Base-by-base conservation (phyloP, 345 rosid species). In the Viola odorata region DNA sequence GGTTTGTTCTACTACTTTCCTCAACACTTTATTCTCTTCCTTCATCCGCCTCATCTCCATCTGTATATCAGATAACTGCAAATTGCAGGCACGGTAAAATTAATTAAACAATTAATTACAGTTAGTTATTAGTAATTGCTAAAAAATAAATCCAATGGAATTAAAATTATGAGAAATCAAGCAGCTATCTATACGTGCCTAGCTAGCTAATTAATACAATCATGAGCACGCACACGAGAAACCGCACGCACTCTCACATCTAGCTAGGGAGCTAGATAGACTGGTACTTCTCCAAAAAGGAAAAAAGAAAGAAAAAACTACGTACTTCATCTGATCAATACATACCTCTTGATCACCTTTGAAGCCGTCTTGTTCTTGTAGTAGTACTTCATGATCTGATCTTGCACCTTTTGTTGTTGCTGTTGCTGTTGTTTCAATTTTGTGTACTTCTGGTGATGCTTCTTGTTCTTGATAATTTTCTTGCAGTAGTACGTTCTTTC, bases 21-120 rank as follows among this genome's bases (percentile, higher is more conserved):
- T 83, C 72, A 86, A 68, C 61, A 63, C 63, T 49, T 75, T 32
- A 66, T 86, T 86, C 67, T 86, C 89, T 70, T 83, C 89, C 52
- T 78, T 83, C 77, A 83, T 78, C 6, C 79, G 69, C 42, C 57
- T 72, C 78, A 86, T 84, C 76, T 86, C 84, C 77, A 38, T 67
- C 23, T 77, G 77, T 48, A 86, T 50, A 62, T 52, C 78, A 50
- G 61, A 69, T 62, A 86, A 45, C 88, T 83, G 32, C 4, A 48
- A 32, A 62, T 37, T 42, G 11, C 11, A 42, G 8, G 11, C 45
- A 41, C 9, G 9, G 5, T 5, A 5, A 41, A 9, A 45, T 45
- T 8, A 10, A 45, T n/a, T n/a, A n/a, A n/a, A n/a, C n/a, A n/a
- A n/a, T n/a, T n/a, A n/a, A n/a, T n/a, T n/a, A n/a, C n/a, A n/a